Conservation (phyloP, 495 filamentous ascomycete species). For the Lepraria neglecta region DNA sequence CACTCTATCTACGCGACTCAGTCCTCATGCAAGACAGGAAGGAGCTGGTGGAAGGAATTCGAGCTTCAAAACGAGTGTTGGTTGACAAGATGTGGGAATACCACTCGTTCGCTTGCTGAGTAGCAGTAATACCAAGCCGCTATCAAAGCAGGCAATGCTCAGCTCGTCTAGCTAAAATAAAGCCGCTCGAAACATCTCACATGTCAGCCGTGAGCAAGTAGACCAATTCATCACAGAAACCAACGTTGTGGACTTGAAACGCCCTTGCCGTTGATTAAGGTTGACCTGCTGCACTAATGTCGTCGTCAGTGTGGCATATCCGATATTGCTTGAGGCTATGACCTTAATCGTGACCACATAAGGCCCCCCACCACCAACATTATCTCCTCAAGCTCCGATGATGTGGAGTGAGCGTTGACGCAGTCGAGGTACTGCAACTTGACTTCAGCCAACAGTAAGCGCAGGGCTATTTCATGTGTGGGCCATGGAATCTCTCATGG, state of each 20-base stretch:
- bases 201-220: not conserved
- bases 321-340: constrained; percentile 2
- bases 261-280: not conserved
- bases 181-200: not conserved
- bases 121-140: not conserved
- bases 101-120: not conserved
- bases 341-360: not conserved
- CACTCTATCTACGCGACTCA: no score
- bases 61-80: not conserved
- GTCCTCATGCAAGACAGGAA: not conserved
- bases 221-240: not conserved
- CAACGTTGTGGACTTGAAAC: constrained; percentile 1
- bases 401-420: not conserved
- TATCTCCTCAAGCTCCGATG: not conserved
- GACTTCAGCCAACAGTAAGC: not conserved
- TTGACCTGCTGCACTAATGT: constrained; percentile 6
- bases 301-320: not conserved
- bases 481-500: not conserved
- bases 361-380: not conserved
- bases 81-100: not conserved
- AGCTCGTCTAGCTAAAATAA: not conserved
- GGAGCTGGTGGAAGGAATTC: not conserved
- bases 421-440: not conserved
- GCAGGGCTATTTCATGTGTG: not conserved
- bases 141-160: not conserved